Evolutionary conservation across 2,329 filamentous ascomycete genomes (phyloP).

Genomic region (Sporothrix curviconia): DNA sequence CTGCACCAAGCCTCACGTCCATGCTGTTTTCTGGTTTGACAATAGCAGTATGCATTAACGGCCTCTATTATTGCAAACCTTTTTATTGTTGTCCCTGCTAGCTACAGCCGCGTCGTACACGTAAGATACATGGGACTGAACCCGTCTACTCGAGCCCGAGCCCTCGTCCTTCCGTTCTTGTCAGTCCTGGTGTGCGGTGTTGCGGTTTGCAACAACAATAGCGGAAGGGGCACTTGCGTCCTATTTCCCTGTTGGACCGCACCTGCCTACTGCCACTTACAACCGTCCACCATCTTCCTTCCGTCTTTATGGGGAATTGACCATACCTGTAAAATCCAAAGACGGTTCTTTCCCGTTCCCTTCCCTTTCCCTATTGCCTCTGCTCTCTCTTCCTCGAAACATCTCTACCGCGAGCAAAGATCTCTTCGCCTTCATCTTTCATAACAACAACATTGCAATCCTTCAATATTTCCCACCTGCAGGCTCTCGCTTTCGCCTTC

Average conservation of each 20-base stretch:
- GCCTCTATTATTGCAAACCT: neutral
- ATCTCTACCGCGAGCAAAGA: neutral
- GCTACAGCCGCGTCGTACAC: neutral
- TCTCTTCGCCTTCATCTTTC: too few species aligned
- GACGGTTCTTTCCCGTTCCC: constrained; percentile 1
- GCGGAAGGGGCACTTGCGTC: neutral
- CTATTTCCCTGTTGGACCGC: neutral
- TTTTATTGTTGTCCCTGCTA: neutral
- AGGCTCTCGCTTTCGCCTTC: too few species aligned
- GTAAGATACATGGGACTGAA: neutral
- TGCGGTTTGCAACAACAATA: neutral
- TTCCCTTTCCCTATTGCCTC: constrained; percentile 1
- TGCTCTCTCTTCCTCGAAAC: neutral
- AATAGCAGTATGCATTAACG: neutral
- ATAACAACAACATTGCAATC: too few species aligned
- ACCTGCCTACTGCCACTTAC: constrained; percentile 14
- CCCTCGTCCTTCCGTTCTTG: neutral
- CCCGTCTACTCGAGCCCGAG: too few species aligned
- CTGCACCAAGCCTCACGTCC: too few species aligned
- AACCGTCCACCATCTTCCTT: constrained; percentile 7
- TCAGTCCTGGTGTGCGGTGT: neutral
- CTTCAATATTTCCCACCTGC: too few species aligned
- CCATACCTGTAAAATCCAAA: too few species aligned
- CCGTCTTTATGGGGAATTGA: too few species aligned
- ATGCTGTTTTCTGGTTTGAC: too few species aligned